Base-by-base conservation (phyloP, 495 filamentous ascomycete genomes). In the Penicillium verhagenii region DNA sequence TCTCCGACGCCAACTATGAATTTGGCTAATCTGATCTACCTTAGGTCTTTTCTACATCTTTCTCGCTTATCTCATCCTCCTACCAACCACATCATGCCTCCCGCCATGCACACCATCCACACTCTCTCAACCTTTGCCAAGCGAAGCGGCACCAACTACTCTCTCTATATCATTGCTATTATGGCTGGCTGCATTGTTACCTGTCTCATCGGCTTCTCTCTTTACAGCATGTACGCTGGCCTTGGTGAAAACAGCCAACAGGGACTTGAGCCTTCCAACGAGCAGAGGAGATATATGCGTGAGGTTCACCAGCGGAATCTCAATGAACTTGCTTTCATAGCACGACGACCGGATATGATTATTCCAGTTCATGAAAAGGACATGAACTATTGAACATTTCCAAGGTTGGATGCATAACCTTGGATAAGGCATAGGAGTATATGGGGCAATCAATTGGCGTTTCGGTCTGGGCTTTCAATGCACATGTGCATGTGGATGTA, bases 201-300 rank as follows among this genome's bases (percentile, higher is more conserved):
- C 1, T 40, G 59, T 6, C 56, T 69, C 18, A 60, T 69, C 14
- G 66, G 66, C 11, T 59, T 45, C 47, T 54, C 59, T 18, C 25
- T 65, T 14, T 69, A 47, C 24, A 53, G 44, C 0, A 67, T 69
- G 66, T 67, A 59, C 47, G 46, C 63, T 25, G 64, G 61, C 5
- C 25, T 51, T 19, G 64, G 63, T 5, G 19, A 50, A 1, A 13
- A 9, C 2, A 18, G 24, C 33, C 47, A 49, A 35, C 33, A 13
- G 4, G 33, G 13, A 6, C 6, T 16, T 14, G 66, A 69, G 11
- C 7, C 61, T 4, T 9, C 57, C 9, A 38, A 28, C 18, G 58
- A 69, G 10, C 66, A 69, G 48, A 52, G 57, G 16, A 52, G 44
- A 53, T 69, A 69, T 47, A 65, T 69, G 64, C 66, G 61, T 8